Evolutionary conservation across 2,329 filamentous ascomycete species (phyloP), one percentile per base, ranked within the genome.

Genomic region (Alternaria novae-zelandiae): DNA sequence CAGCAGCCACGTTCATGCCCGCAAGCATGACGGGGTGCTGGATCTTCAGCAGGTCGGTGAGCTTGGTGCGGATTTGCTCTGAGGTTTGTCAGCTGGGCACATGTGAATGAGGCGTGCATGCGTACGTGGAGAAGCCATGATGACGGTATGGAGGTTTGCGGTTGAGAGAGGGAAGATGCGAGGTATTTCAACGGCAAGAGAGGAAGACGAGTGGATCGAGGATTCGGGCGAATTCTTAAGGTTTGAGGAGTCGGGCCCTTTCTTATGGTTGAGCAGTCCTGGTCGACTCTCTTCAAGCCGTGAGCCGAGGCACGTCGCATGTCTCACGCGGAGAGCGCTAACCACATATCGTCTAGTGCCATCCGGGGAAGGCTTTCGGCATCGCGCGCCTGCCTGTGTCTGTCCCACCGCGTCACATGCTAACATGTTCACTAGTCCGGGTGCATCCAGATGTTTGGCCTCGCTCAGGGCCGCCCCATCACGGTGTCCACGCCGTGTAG

Each of bases 1-100:
- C 96, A 64, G 96, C 96, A 61, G 96, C 96, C 68, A 98, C 96
- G 87, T 99, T 98, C 96, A 99, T 99, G 81, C 96, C 96, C 74
- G 96, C 96, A 67, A 99, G 90, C 77, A 99, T 86, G 79, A 99
- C 86, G 63, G 96, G 96, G 84, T 99, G 96, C 82, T 97, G 93
- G 88, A 99, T 98, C 86, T 93, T 92, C 84, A 99, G 91, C 70
- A 98, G 91, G 88, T 98, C 95, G 74, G 96, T 99, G 76, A 94
- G 86, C 71, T 92, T 90, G 57, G 96, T 99, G 78, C 92, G 92
- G 82, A 99, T 91, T 86, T 92, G 87, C 85, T 96, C 92, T 95
- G 81, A 21, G 51, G 50, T 15, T 50, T 56, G 69, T 73, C 65
- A 78, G 80, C 66, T 72, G 53, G 30, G 30, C 56, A 59, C 70